phyloP scores from a whole-genome alignment of 768 basidiomycete genomes.

The Rhizopogon rudus region DNA sequence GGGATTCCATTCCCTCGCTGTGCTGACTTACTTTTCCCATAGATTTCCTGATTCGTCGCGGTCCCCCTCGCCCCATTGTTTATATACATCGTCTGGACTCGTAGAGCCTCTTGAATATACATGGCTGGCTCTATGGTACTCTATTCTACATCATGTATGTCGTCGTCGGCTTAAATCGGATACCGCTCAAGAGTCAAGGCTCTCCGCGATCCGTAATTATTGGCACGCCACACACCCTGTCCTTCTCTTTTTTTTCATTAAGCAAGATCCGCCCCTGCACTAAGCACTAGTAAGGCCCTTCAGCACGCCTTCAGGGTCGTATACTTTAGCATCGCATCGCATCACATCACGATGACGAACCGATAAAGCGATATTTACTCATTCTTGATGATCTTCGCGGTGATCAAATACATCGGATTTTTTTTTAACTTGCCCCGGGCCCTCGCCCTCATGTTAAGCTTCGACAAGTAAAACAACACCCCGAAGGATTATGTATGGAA shows the following conservation, averaged over 20 bases:
- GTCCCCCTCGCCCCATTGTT: too few relatives aligned
- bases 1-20: neutral
- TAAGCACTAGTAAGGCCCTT: neutral
- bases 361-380: too few relatives aligned
- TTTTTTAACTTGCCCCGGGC: neutral
- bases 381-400: neutral
- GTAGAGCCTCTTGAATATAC: neutral
- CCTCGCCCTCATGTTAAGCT: neutral
- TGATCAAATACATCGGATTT: neutral
- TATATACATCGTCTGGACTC: too few relatives aligned
- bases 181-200: too few relatives aligned
- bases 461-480: neutral
- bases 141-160: neutral
- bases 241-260: neutral
- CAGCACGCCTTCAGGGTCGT: neutral
- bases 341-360: too few relatives aligned
- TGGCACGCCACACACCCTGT: too few relatives aligned
- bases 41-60: neutral
- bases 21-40: neutral
- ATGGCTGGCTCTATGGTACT: neutral
- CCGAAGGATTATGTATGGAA: too few relatives aligned
- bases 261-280: neutral
- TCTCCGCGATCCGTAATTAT: too few relatives aligned
- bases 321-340: neutral
- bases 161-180: neutral